phyloP scores from a whole-genome alignment of 108 stramenopile species.

The Epipyxis sp. region DNA sequence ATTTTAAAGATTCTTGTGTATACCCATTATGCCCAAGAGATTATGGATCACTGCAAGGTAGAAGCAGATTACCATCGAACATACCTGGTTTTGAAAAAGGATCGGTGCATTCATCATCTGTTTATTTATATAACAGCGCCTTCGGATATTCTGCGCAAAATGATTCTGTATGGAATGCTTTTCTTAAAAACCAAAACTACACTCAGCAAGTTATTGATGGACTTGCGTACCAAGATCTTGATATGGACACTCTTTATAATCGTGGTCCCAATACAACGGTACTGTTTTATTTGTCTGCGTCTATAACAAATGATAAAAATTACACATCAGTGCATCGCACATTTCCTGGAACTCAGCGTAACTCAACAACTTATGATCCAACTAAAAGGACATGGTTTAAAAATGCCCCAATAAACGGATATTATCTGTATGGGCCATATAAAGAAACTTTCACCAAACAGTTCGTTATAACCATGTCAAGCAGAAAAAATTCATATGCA shows the following conservation, averaged over 20 bases:
- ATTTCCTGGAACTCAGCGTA: constrained; percentile 1
- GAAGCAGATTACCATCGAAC: neutral
- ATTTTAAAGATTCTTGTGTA: neutral
- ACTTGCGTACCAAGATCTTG: neutral
- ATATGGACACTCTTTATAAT: constrained; percentile 4
- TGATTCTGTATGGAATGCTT: neutral
- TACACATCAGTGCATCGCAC: neutral
- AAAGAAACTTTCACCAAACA: constrained; percentile 23
- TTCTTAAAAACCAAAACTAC: neutral
- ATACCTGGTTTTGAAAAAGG: neutral
- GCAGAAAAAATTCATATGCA: neutral
- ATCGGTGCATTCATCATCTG: neutral
- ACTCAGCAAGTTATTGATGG: neutral
- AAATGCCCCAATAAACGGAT: neutral
- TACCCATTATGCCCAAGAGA: neutral
- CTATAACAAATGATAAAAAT: neutral
- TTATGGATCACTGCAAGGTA: neutral
- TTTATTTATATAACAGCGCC: neutral
- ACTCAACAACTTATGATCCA: neutral
- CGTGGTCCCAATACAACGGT: constrained; percentile 12
- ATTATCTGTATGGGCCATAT: constrained; percentile 11
- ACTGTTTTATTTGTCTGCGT: constrained; percentile 4
- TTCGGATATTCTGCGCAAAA: neutral
- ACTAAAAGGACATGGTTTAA: neutral
- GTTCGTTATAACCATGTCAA: constrained; percentile 1